These are phyloP conservation scores for Clonostachys chloroleuca DNA, from an alignment of 2,329 filamentous ascomycete species.

Conservation along the genomic window DNA sequence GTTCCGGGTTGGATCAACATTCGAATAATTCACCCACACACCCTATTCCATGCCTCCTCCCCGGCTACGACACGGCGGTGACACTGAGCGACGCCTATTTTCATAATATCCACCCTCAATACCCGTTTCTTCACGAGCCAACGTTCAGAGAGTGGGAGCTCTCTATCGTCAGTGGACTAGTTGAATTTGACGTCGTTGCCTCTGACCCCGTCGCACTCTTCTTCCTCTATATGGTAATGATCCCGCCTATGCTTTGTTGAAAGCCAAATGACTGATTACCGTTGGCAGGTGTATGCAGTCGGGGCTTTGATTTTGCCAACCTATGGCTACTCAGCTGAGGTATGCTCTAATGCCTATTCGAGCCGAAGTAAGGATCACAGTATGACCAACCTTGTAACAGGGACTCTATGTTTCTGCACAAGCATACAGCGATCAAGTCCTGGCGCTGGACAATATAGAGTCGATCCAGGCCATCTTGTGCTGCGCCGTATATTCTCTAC, in stretches of 20 bases:
- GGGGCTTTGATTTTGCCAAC: neutral
- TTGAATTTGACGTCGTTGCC: neutral
- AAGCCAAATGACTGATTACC: too few species aligned
- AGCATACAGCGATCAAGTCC: neutral
- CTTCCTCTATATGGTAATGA: neutral
- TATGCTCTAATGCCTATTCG: neutral
- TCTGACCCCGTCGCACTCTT: neutral
- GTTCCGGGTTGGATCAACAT: neutral
- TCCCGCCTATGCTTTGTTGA: too few species aligned
- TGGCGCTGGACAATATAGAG: neutral
- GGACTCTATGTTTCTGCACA: neutral
- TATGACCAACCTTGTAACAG: neutral
- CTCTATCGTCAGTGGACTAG: neutral
- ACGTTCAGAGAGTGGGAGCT: neutral
- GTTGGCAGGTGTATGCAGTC: neutral
- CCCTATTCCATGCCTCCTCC: neutral
- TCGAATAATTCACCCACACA: too few species aligned
- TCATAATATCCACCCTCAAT: neutral
- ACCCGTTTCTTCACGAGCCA: neutral
- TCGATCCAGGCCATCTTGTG: conserved; percentile 10
- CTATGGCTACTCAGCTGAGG: neutral
- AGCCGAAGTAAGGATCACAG: too few species aligned
- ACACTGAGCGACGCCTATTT: neutral
- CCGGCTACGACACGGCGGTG: neutral
- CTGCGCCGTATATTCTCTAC: conserved; percentile 17